phyloP scores from a whole-genome alignment of 805 yeast genomes.

The Suhomyces sp. region DNA sequence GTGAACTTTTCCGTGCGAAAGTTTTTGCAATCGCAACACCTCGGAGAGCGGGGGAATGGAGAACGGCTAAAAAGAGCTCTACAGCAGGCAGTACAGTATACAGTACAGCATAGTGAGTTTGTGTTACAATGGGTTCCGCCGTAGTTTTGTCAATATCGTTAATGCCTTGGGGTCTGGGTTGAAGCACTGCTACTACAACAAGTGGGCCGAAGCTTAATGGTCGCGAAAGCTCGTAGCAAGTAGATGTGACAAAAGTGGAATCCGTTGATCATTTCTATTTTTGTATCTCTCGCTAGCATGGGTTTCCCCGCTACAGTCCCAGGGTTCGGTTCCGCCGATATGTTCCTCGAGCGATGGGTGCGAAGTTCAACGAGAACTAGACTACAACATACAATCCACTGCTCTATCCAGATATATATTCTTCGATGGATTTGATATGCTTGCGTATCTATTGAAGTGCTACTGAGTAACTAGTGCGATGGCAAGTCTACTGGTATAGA shows the following conservation, averaged over 20 bases:
- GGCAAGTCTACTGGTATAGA: no score
- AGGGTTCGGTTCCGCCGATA: background rate
- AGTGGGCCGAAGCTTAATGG: background rate
- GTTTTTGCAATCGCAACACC: background rate
- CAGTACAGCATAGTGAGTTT: no score
- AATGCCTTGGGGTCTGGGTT: background rate
- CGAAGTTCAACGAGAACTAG: background rate
- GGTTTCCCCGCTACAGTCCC: background rate
- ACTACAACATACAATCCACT: background rate
- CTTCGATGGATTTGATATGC: no score
- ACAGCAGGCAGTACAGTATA: no score
- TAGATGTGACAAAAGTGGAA: no score
- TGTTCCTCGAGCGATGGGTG: no score
- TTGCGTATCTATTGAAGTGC: no score
- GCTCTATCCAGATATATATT: no score
- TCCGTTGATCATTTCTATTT: background rate
- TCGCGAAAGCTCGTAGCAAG: background rate
- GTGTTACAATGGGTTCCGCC: background rate
- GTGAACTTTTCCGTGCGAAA: background rate
- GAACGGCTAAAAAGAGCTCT: no score
- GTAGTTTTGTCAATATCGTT: background rate
- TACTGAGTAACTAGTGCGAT: no score
- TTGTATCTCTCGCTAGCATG: background rate
- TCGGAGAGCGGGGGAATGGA: background rate
- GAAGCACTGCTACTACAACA: background rate